Evolutionary conservation across 1,284 basidiomycete genomes (phyloP).

Genomic region (Cutaneotrichosporon curvatum): DNA sequence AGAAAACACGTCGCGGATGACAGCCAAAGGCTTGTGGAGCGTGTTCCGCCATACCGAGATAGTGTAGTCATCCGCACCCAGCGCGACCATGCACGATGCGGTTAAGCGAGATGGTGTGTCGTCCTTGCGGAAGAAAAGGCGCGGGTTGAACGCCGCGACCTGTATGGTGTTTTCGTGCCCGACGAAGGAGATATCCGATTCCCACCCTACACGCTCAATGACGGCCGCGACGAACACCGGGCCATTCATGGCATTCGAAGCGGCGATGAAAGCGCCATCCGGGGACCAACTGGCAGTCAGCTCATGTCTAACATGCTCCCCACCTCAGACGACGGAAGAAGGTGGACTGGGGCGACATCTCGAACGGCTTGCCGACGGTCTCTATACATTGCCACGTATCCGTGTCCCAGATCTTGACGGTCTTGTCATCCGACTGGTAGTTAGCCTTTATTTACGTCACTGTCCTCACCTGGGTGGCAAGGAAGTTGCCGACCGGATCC

Average conservation of each 20-base stretch:
- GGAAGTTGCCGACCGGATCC: conserved; percentile 93
- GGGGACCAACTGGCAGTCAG: conserved; percentile 76
- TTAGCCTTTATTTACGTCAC: not conserved
- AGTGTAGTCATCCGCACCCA: conserved; percentile 73
- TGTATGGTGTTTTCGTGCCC: conserved; percentile 98
- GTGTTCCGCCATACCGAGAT: conserved; percentile 93
- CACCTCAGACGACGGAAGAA: conserved; percentile 92
- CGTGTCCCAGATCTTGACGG: conserved; percentile 94
- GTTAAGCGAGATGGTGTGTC: conserved; percentile 25
- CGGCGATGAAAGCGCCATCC: conserved; percentile 94
- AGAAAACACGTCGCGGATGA: conserved; percentile 89
- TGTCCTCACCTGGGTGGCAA: conserved; percentile 71
- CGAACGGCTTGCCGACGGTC: conserved; percentile 80
- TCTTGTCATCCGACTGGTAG: conserved; percentile 93
- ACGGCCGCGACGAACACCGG: conserved; percentile 97
- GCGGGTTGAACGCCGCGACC: conserved; percentile 88
- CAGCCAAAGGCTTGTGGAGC: conserved; percentile 77
- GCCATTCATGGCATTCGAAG: conserved; percentile 95
- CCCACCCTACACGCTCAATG: conserved; percentile 79
- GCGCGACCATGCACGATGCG: conserved; percentile 59
- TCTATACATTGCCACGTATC: conserved; percentile 82
- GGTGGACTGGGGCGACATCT: conserved; percentile 86
- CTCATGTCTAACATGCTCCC: conserved; percentile 23
- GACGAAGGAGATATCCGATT: conserved; percentile 82
- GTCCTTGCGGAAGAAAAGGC: conserved; percentile 72